Evolutionary conservation across 2,329 filamentous ascomycete genomes (phyloP).

Genomic region (Pseudofabraea citricarpa): DNA sequence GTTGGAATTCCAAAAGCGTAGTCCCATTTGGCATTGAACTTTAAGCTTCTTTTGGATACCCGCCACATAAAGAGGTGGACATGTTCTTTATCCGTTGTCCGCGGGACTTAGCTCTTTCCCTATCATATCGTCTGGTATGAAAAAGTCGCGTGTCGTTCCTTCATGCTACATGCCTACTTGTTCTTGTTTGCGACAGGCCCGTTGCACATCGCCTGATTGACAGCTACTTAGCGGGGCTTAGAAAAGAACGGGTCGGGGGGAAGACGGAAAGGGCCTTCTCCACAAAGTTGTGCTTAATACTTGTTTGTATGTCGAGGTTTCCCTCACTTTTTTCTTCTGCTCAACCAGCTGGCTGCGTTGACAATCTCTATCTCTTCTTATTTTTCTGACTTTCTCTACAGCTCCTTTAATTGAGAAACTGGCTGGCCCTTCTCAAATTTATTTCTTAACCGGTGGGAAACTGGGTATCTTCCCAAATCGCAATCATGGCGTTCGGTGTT

Average conservation of each 20-base stretch:
- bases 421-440: not conserved
- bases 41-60: too few species aligned
- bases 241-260: too few species aligned
- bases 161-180: not conserved
- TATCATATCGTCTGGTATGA: too few species aligned
- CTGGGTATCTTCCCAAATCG: not conserved
- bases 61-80: too few species aligned
- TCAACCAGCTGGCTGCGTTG: not conserved
- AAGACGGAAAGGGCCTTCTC: too few species aligned
- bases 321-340: not conserved
- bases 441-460: too few species aligned
- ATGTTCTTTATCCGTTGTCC: too few species aligned
- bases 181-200: not conserved
- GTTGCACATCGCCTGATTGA: not conserved
- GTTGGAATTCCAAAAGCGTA: too few species aligned
- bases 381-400: not conserved
- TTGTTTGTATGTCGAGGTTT: too few species aligned
- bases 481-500: slow-evolving; percentile 1
- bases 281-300: not conserved
- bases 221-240: not conserved
- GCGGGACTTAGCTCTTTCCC: too few species aligned
- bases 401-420: not conserved
- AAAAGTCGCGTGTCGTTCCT: not conserved
- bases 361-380: not conserved
- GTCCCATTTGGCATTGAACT: too few species aligned